Evolutionary conservation across 2,329 filamentous ascomycete genomes (phyloP).

Genomic region (Aspergillus arachidicola): DNA sequence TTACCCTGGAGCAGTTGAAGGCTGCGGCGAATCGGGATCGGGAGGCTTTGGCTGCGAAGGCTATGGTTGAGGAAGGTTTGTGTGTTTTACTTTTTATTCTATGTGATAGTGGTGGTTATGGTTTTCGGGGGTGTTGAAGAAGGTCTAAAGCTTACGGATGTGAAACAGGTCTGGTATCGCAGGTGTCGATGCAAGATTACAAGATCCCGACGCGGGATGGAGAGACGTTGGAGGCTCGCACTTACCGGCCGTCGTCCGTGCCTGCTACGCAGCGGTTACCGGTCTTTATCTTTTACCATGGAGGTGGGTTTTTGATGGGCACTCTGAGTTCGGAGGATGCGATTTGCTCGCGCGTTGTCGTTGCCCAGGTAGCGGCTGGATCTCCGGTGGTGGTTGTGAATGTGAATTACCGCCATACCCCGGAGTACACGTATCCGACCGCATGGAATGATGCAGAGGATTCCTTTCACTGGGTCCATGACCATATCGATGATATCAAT

Average conservation of each 20-base stretch:
- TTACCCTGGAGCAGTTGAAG: slow-evolving; percentile 29
- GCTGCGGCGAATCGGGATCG: slow-evolving; percentile 33
- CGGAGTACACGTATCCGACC: slow-evolving; percentile 55
- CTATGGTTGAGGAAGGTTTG: slow-evolving; percentile 31
- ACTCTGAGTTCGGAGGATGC: slow-evolving; percentile 57
- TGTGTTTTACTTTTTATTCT: no score
- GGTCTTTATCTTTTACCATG: slow-evolving; percentile 57
- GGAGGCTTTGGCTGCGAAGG: slow-evolving; percentile 35
- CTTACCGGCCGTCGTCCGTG: slow-evolving; percentile 46
- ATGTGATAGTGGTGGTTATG: no score
- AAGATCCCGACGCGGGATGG: slow-evolving; percentile 51
- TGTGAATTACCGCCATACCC: slow-evolving; percentile 63
- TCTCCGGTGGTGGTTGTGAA: slow-evolving; percentile 52
- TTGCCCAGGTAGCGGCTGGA: slow-evolving; percentile 26
- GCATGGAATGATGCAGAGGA: slow-evolving; percentile 58
- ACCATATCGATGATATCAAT: slow-evolving; percentile 42
- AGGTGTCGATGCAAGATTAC: slow-evolving; percentile 41
- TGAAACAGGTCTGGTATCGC: slow-evolving; percentile 20
- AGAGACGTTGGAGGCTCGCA: slow-evolving; percentile 48
- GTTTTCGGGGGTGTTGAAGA: no score
- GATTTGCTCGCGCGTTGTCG: slow-evolving; percentile 52
- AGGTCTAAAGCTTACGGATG: neutral
- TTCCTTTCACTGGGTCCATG: slow-evolving; percentile 57
- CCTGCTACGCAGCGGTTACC: slow-evolving; percentile 43
- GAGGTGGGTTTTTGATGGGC: slow-evolving; percentile 61